Base-by-base conservation (phyloP, 495 filamentous ascomycete species). In the Penicillium parvum region DNA sequence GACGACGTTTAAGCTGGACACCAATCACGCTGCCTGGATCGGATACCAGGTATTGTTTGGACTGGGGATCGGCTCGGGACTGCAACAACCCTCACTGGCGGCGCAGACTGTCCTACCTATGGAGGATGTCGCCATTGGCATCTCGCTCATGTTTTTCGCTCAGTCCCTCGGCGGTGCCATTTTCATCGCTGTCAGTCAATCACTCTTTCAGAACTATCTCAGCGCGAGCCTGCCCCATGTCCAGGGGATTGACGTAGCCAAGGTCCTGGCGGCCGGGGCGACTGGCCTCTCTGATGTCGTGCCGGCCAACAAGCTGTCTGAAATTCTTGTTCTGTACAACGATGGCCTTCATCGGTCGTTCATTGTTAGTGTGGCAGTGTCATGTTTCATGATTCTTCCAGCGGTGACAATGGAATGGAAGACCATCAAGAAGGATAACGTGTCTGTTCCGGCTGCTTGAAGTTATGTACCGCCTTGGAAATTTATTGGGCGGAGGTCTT, bases 1-100 rank as follows among this genome's bases (percentile, higher is more conserved):
- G 15, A 79, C 78, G 0, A 82, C 81, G 1, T 70, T 86, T 32
- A 66, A 70, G 19, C 35, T 68, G 1, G 58, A 75, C 41, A 78
- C 79, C 2, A 51, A 54, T 12, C 65, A 68, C 16, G 43, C 65
- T 4, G 64, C 71, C 21, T 90, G 83, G 84, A 79, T 84, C 36
- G 83, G 81, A 11, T 88, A 79, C 52, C 77, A 86, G 54, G 70
- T 86, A 39, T 45, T 90, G n/a, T 76, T 72, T 37, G 87, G 87
- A 23, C 71, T 84, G 8, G 87, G 85, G 5, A 54, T 88, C 5
- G 87, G 86, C 0, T 63, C 78, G 7, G 84, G 85, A n/a, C 77
- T 88, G 74, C 86, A 90, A 56, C 77, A 82, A 32, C 63, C 77
- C 1, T 70, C 69, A 16, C 69, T 88, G 27, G 82, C 82, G 5